Conservation (phyloP, 2,329 filamentous ascomycete genomes). For the Pseudogymnoascus sp. region DNA sequence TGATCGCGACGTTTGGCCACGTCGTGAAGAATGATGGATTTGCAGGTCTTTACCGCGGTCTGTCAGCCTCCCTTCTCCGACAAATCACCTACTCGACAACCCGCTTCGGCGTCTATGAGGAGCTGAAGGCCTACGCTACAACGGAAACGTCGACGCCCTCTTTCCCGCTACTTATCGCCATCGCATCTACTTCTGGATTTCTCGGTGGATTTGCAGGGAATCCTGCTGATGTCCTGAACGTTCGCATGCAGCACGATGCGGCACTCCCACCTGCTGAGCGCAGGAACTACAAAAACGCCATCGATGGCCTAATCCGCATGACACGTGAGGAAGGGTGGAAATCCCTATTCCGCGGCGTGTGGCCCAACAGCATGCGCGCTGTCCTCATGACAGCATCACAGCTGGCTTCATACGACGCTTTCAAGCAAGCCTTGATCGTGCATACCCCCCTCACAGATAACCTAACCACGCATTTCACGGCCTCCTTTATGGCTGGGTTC, state of each 20-base stretch:
- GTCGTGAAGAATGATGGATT: slow-evolving; percentile 68
- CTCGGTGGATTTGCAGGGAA: slow-evolving; percentile 86
- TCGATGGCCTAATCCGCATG: slow-evolving; percentile 83
- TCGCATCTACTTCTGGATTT: slow-evolving; percentile 78
- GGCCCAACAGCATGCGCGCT: slow-evolving; percentile 73
- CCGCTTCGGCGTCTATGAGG: slow-evolving; percentile 93
- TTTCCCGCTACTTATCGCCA: slow-evolving; percentile 68
- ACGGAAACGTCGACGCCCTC: slow-evolving; percentile 48
- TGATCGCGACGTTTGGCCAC: slow-evolving; percentile 78
- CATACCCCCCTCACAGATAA: slow-evolving; percentile 59
- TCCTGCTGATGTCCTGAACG: slow-evolving; percentile 91
- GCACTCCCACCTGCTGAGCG: slow-evolving; percentile 65
- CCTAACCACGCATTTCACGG: slow-evolving; percentile 69
- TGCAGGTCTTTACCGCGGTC: slow-evolving; percentile 78
- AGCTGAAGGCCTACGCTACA: slow-evolving; percentile 67
- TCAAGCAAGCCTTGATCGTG: slow-evolving; percentile 62
- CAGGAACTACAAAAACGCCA: slow-evolving; percentile 80
- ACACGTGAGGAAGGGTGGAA: slow-evolving; percentile 69
- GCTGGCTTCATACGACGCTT: slow-evolving; percentile 75
- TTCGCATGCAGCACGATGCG: slow-evolving; percentile 93
- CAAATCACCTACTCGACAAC: slow-evolving; percentile 95
- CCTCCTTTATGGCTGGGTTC: slow-evolving; percentile 70
- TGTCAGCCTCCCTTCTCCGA: slow-evolving; percentile 85
- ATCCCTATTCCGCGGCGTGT: slow-evolving; percentile 75
- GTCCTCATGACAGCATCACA: slow-evolving; percentile 84